Evolutionary conservation across 1,139 yeast genomes (phyloP).

Genomic region (Yamadazyma sp.): DNA sequence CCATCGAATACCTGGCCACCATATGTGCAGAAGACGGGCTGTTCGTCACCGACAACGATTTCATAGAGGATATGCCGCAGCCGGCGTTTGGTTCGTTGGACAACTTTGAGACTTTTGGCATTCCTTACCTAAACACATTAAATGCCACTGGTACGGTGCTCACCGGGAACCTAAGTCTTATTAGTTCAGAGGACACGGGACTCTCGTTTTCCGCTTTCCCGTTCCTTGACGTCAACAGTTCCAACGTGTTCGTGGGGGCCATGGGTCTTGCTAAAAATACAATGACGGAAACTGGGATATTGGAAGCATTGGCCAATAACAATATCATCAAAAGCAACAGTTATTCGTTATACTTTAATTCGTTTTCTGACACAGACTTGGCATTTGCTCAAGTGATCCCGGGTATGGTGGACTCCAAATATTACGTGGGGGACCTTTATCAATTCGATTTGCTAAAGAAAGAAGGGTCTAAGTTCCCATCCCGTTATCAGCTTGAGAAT

Average conservation of each 20-base stretch:
- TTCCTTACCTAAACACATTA: constrained; percentile 31
- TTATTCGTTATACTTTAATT: constrained; percentile 55
- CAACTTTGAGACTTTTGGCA: constrained; percentile 18
- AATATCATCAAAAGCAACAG: constrained; percentile 46
- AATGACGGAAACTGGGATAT: constrained; percentile 37
- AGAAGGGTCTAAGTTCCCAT: constrained; percentile 26
- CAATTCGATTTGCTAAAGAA: constrained; percentile 45
- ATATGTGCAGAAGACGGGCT: constrained; percentile 31
- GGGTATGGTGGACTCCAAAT: constrained; percentile 56
- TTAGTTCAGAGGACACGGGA: constrained; percentile 13
- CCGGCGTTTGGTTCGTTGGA: constrained; percentile 15
- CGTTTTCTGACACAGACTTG: constrained; percentile 11
- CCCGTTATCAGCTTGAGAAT: constrained; percentile 14
- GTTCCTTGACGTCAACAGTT: constrained; percentile 25
- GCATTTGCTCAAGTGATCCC: constrained; percentile 37
- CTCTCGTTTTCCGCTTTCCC: constrained; percentile 24
- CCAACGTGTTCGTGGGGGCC: constrained; percentile 31
- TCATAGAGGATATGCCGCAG: constrained; percentile 2
- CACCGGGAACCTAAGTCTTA: constrained; percentile 24
- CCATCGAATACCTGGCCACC: constrained; percentile 21
- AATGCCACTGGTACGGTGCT: constrained; percentile 27
- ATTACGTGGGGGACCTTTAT: constrained; percentile 46
- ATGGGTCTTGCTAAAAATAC: constrained; percentile 53
- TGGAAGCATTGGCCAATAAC: constrained; percentile 30
- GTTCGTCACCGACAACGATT: constrained; percentile 15